Percentiles rank a stretch among this genome's conserved stretches.
phyloP scores from a whole-genome alignment of 1,284 basidiomycete species.

The Sporisorium graminicola region DNA sequence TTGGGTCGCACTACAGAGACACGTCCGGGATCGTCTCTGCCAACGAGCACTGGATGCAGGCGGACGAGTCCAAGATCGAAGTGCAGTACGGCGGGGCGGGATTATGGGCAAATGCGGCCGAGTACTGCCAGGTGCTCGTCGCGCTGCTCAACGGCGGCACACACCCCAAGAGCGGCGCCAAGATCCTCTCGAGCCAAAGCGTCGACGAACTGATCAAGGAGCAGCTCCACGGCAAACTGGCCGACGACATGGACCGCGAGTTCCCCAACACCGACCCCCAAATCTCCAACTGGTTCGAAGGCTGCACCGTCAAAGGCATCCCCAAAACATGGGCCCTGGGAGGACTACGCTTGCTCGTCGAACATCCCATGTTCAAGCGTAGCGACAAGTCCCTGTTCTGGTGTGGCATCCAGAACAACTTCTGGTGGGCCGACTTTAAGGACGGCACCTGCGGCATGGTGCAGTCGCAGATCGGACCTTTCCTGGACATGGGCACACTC shows the following conservation, averaged over 20 bases:
- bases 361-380: slow-evolving; percentile 37
- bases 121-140: slow-evolving; percentile 49
- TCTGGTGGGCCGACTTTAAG: slow-evolving; percentile 45
- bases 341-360: slow-evolving; percentile 31
- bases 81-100: slow-evolving; percentile 54
- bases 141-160: slow-evolving; percentile 60
- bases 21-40: slow-evolving; percentile 32
- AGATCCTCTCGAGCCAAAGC: slow-evolving; percentile 52
- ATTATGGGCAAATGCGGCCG: slow-evolving; percentile 45
- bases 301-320: slow-evolving; percentile 34
- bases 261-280: slow-evolving; percentile 36
- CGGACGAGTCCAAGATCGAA: slow-evolving; percentile 49
- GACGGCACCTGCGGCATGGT: slow-evolving; percentile 49
- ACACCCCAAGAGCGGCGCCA: slow-evolving; percentile 52
- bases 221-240: slow-evolving; percentile 46
- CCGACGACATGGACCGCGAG: slow-evolving; percentile 37
- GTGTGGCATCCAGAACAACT: slow-evolving; percentile 52
- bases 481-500: slow-evolving; percentile 42
- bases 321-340: slow-evolving; percentile 49
- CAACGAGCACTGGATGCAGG: slow-evolving; percentile 36
- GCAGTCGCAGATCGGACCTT: slow-evolving; percentile 44
- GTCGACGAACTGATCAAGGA: slow-evolving; percentile 50
- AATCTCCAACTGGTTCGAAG: slow-evolving; percentile 38
- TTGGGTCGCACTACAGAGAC: slow-evolving; percentile 37
- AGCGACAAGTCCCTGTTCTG: slow-evolving; percentile 43